Conservation (phyloP, 805 yeast genomes). For the Metschnikowia amazonensis region DNA sequence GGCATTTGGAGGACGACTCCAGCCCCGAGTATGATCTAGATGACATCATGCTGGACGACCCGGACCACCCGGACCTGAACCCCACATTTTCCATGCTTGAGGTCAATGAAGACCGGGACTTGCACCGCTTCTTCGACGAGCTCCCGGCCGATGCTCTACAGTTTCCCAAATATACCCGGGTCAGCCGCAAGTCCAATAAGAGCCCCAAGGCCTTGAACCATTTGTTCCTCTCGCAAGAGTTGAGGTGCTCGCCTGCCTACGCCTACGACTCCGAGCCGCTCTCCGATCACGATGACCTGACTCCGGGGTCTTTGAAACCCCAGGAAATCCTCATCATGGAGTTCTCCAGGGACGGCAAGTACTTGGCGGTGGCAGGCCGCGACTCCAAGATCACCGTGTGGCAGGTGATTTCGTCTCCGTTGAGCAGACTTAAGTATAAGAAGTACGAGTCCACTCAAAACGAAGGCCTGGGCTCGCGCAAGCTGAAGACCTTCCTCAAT, state of each 20-base stretch:
- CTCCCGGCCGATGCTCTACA: conserved; percentile 37
- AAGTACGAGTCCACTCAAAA: conserved; percentile 18
- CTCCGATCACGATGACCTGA: conserved; percentile 12
- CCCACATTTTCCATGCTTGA: conserved; percentile 17
- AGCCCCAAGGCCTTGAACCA: conserved; percentile 47
- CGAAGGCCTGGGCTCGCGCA: conserved; percentile 13
- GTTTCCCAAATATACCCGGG: conserved; percentile 54
- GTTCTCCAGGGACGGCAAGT: conserved; percentile 78
- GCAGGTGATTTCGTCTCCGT: conserved; percentile 73
- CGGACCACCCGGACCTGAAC: conserved; percentile 15
- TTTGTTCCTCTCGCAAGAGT: conserved; percentile 64
- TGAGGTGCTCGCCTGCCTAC: conserved; percentile 7
- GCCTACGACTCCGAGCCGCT: conserved; percentile 23
- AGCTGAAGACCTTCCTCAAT: conserved; percentile 29
- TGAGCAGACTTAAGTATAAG: conserved; percentile 54
- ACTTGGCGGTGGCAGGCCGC: conserved; percentile 79
- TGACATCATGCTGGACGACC: conserved; percentile 18
- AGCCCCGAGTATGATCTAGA: conserved; percentile 14
- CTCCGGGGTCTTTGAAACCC: conserved; percentile 6
- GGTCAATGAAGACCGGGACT: conserved; percentile 9
- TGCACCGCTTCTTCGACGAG: conserved; percentile 28
- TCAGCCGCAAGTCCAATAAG: conserved; percentile 43
- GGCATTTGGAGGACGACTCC: conserved; percentile 12
- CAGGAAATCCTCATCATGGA: conserved; percentile 68
- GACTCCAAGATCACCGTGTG: conserved; percentile 67